Evolutionary conservation across 2,329 filamentous ascomycete genomes (phyloP), one percentile per base, ranked within the genome.

Genomic region (Beauveria asiatica): DNA sequence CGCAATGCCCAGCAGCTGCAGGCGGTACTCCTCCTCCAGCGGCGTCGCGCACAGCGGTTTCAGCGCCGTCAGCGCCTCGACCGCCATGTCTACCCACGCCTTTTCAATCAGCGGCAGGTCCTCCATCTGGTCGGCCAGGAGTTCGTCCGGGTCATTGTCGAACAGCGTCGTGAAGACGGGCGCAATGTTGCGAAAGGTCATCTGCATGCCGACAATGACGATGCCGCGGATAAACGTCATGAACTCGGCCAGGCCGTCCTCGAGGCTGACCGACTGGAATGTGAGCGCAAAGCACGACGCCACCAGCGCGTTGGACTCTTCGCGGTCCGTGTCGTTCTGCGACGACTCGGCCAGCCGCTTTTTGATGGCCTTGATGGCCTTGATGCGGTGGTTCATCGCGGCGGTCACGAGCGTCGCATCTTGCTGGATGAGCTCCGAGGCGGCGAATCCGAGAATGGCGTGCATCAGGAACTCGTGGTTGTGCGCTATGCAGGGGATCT

Each of bases 391-490:
- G 41, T 75, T 75, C 73, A 89, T 82, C 46, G 86, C 85, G 33
- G 81, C 78, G 16, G 79, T 74, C 16, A 79, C 70, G 19, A 88
- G 78, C 62, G 76, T 77, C 1, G 77, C 69, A 61, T 81, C 82
- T 0, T 75, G 70, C 4, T 73, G 72, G 65, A 80, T 78, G 5
- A 89, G 77, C 64, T 89, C 83, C 0, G 86, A 88, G 37, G 87
- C 87, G 1, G 86, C 79, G 62, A 88, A 79, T 13, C 85, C 85
- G 0, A 88, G 78, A 55, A 90, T 85, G 5, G 86, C 84, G 68
- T 90, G 86, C 81, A 90, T 88, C 10, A 88, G 76, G 62, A 84
- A 87, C 60, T 86, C 83, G 64, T 87, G 80, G 61, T 83, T 83
- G 64, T 89, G 83, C 1, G 86, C 86, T 61, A 89, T 80, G 63